Percentiles rank a stretch among this genome's conserved stretches.
These are phyloP conservation scores for Aspergillus hiratsukae DNA, from an alignment of 2,329 filamentous ascomycete genomes.

Conservation along the genomic window DNA sequence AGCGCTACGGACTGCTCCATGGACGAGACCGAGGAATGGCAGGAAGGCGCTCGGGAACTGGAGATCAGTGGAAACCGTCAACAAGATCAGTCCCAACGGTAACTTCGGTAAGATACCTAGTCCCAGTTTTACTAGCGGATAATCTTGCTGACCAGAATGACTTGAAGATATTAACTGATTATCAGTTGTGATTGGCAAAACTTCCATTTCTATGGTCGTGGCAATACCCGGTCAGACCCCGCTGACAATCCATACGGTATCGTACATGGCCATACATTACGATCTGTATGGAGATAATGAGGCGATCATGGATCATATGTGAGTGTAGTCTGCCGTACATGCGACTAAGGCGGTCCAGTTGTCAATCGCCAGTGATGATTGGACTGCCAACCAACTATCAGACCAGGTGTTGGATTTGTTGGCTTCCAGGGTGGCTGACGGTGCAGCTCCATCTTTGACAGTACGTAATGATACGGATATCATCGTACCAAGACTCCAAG, in stretches of 20 bases:
- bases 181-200: slow-evolving; percentile 14
- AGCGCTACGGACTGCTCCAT: slow-evolving; percentile 15
- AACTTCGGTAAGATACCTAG: slow-evolving; percentile 6
- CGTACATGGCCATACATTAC: not conserved
- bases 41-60: slow-evolving; percentile 17
- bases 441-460: slow-evolving; percentile 14
- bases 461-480: not conserved
- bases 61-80: slow-evolving; percentile 21
- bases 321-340: not conserved
- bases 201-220: not conserved
- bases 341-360: not conserved
- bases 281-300: not conserved
- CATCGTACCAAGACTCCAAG: slow-evolving; percentile 4
- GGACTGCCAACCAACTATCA: slow-evolving; percentile 10
- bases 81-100: slow-evolving; percentile 14
- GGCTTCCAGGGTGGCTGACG: slow-evolving; percentile 18
- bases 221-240: slow-evolving; percentile 10
- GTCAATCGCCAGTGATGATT: slow-evolving; percentile 10
- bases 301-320: not conserved
- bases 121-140: slow-evolving; percentile 4
- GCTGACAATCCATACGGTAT: slow-evolving; percentile 3
- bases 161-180: not conserved
- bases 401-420: slow-evolving; percentile 14
- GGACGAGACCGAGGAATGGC: slow-evolving; percentile 9
- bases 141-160: not conserved